A percentile compares a stretch with the other conserved stretches of the same genome.
These are phyloP conservation scores for Lepiota subincarnata DNA, from an alignment of 768 basidiomycete genomes.

Conservation along the genomic window DNA sequence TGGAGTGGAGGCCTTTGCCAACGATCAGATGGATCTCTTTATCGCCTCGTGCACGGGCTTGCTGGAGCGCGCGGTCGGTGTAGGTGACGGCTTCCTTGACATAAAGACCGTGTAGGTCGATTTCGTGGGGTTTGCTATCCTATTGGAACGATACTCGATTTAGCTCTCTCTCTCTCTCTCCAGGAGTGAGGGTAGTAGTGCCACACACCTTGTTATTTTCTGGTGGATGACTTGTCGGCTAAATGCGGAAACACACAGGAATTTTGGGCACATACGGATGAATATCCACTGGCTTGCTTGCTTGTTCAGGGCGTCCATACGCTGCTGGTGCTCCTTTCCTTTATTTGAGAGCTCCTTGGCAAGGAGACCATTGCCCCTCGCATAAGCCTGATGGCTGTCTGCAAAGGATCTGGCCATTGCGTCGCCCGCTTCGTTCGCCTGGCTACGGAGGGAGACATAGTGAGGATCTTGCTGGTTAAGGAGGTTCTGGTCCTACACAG, in stretches of 20 bases:
- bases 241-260: not conserved
- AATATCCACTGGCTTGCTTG: constrained; percentile 90
- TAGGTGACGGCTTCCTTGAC: constrained; percentile 86
- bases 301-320: constrained; percentile 76
- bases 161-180: too few species aligned
- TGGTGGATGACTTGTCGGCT: constrained; percentile 22
- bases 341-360: constrained; percentile 81
- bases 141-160: constrained; percentile 17
- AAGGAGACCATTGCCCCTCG: constrained; percentile 62
- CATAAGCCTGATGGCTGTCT: constrained; percentile 73
- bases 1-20: constrained; percentile 89
- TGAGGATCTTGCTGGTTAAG: constrained; percentile 65
- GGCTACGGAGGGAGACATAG: constrained; percentile 66
- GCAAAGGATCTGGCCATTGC: constrained; percentile 69
- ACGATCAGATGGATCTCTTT: constrained; percentile 77
- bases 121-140: constrained; percentile 68
- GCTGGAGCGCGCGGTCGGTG: constrained; percentile 65
- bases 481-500: constrained; percentile 50
- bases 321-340: constrained; percentile 73
- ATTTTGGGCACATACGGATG: constrained; percentile 43
- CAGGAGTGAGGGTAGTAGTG: too few species aligned
- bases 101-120: constrained; percentile 90
- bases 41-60: constrained; percentile 61
- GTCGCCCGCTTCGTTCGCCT: constrained; percentile 78
- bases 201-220: constrained; percentile 79